phyloP scores from a whole-genome alignment of 225 moss, liverwort and hornwort genomes.

The Pleurozium schreberi region DNA sequence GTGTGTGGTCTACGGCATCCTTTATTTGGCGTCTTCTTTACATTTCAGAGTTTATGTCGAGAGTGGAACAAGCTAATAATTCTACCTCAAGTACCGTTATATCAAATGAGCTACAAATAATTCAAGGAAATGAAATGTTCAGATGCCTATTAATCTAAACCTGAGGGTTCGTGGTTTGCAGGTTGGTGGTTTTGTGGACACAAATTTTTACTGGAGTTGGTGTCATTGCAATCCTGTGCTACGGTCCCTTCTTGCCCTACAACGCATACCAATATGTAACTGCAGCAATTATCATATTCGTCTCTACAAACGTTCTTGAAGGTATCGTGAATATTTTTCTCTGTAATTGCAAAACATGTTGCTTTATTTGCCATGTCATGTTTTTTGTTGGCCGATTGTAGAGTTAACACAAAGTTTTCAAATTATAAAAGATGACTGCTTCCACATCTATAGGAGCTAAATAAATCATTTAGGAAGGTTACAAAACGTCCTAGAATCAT shows the following conservation, averaged over 20 bases:
- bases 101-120: neutral
- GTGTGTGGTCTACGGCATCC: neutral
- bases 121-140: neutral
- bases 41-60: neutral
- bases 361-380: neutral
- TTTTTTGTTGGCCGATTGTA: neutral
- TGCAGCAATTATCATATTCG: slow-evolving; percentile 48
- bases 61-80: neutral
- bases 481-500: neutral
- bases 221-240: slow-evolving; percentile 30
- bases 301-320: slow-evolving; percentile 60
- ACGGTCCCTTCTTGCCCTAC: slow-evolving; percentile 20
- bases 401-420: neutral
- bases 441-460: neutral
- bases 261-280: slow-evolving; percentile 39
- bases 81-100: neutral
- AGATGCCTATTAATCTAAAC: neutral
- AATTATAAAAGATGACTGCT: neutral
- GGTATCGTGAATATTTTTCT: neutral
- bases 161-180: slow-evolving; percentile 5
- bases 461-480: neutral
- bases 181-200: slow-evolving; percentile 52
- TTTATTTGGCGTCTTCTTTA: neutral
- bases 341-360: neutral
- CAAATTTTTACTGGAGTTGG: slow-evolving; percentile 45